Evolutionary conservation across 2,329 filamentous ascomycete genomes (phyloP).

Genomic region (Macrophomina tecta): DNA sequence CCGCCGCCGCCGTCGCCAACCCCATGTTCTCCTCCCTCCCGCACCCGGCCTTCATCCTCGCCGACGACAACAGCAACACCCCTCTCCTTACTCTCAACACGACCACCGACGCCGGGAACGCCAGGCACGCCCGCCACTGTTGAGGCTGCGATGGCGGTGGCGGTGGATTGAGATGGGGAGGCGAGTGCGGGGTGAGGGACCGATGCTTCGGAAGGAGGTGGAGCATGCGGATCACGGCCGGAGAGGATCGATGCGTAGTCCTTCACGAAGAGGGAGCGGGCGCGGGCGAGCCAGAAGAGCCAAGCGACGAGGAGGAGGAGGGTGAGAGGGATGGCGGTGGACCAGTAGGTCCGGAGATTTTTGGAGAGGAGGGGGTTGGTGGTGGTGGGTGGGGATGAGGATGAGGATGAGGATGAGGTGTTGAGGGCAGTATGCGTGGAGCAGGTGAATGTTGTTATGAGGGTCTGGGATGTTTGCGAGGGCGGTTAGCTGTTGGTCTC

Average conservation of each 20-base stretch:
- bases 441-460: constrained; percentile 20
- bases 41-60: neutral
- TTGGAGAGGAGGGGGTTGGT: constrained; percentile 19
- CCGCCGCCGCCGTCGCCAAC: neutral
- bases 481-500: neutral
- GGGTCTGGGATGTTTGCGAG: neutral
- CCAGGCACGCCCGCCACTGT: neutral
- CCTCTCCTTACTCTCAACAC: neutral
- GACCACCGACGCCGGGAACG: neutral
- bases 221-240: neutral
- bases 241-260: neutral
- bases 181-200: neutral
- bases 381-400: neutral
- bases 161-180: neutral
- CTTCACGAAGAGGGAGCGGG: neutral
- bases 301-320: constrained; percentile 4
- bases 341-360: constrained; percentile 21
- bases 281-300: constrained; percentile 7
- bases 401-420: neutral
- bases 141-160: neutral
- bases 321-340: constrained; percentile 23
- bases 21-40: neutral
- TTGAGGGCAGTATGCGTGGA: neutral
- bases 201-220: neutral
- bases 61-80: neutral